phyloP scores from a whole-genome alignment of 805 yeast species.

The Barnettozyma botsteinii region DNA sequence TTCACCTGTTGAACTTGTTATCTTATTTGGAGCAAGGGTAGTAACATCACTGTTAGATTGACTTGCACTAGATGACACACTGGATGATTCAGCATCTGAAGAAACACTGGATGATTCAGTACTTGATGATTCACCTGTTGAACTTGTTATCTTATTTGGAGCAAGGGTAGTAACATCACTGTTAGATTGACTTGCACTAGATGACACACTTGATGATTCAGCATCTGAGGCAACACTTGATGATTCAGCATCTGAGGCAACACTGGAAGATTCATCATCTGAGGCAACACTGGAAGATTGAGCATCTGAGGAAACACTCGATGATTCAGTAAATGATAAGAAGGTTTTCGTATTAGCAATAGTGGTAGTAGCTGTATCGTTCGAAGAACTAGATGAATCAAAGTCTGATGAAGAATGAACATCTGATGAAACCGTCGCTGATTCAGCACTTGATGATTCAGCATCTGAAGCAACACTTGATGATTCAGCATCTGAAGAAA shows the following conservation, averaged over 20 bases:
- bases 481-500: not conserved
- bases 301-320: not conserved
- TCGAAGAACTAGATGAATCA: too few relatives aligned
- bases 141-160: too few relatives aligned
- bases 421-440: not conserved
- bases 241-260: not conserved
- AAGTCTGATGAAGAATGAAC: not conserved
- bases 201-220: not conserved
- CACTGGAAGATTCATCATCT: not conserved
- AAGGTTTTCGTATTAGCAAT: too few relatives aligned
- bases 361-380: too few relatives aligned
- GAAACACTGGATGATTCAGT: not conserved
- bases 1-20: too few relatives aligned
- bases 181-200: not conserved
- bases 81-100: not conserved
- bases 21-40: too few relatives aligned
- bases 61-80: too few relatives aligned
- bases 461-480: too few relatives aligned
- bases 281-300: not conserved
- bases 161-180: not conserved
- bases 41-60: too few relatives aligned
- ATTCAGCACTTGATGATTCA: not conserved
- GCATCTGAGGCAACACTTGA: not conserved
- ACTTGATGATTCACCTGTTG: not conserved
- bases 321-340: not conserved